Conservation (phyloP, 768 basidiomycete species). For the Tulasnella sp. region DNA sequence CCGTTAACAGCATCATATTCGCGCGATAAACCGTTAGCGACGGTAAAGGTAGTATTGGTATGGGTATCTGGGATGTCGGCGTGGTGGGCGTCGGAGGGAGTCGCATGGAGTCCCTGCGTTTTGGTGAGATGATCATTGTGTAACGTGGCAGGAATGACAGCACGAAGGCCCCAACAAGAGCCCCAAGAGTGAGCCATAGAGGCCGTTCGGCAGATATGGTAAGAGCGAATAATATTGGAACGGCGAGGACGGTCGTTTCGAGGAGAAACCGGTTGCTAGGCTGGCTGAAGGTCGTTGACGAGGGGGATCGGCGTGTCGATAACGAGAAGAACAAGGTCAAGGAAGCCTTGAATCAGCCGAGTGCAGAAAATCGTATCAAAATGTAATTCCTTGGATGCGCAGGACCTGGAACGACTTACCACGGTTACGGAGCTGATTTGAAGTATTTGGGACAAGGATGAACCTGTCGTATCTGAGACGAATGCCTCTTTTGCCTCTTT, state of each 20-base stretch:
- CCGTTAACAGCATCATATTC: constrained; percentile 92
- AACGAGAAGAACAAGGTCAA: constrained; percentile 1
- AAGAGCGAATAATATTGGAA: not conserved
- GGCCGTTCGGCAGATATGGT: not conserved
- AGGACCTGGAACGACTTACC: constrained; percentile 43
- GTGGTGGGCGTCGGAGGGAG: constrained; percentile 2
- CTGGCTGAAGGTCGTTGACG: not conserved
- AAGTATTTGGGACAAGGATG: constrained; percentile 64
- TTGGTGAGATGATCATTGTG: not conserved
- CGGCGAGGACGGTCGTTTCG: not conserved
- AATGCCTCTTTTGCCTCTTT: constrained; percentile 79
- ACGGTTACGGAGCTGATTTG: constrained; percentile 58
- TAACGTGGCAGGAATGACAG: not conserved
- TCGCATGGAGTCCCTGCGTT: constrained; percentile 6
- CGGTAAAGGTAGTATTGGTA: constrained; percentile 47
- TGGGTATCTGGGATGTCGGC: not conserved
- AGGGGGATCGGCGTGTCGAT: not conserved
- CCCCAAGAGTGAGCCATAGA: not conserved
- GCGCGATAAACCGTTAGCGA: constrained; percentile 84
- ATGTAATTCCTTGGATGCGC: not conserved
- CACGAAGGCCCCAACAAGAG: not conserved
- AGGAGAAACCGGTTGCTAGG: constrained; percentile 6
- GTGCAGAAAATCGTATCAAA: not conserved
- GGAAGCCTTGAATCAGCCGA: not conserved
- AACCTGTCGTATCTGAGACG: constrained; percentile 69